These are phyloP conservation scores for Moelleriella libera DNA, from an alignment of 2,329 filamentous ascomycete species.

Conservation along the genomic window DNA sequence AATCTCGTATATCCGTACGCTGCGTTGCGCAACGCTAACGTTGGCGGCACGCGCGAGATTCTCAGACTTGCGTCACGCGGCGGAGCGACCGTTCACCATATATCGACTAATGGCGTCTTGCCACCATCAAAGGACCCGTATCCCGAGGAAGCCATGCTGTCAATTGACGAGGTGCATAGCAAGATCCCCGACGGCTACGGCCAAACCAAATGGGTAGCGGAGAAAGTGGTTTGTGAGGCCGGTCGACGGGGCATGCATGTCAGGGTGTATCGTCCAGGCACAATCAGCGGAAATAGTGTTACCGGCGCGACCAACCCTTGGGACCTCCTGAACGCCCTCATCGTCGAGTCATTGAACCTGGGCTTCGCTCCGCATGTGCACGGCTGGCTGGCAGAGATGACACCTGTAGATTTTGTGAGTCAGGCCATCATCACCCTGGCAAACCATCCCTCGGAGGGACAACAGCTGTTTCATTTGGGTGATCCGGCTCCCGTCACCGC, in stretches of 20 bases:
- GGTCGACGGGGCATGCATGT: constrained; percentile 54
- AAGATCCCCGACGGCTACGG: constrained; percentile 62
- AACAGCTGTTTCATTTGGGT: constrained; percentile 59
- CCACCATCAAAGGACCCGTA: constrained; percentile 57
- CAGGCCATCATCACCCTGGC: constrained; percentile 58
- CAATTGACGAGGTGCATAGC: constrained; percentile 52
- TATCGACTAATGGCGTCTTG: constrained; percentile 70
- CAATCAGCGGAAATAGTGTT: constrained; percentile 63
- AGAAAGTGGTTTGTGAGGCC: constrained; percentile 59
- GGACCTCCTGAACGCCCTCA: constrained; percentile 61
- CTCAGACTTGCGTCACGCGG: constrained; percentile 53
- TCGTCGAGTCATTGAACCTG: constrained; percentile 64
- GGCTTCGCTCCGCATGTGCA: constrained; percentile 57
- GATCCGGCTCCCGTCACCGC: constrained; percentile 59
- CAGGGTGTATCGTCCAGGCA: constrained; percentile 58
- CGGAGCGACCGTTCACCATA: constrained; percentile 61
- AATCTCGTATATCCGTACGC: constrained; percentile 75
- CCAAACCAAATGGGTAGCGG: constrained; percentile 71
- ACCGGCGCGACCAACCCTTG: constrained; percentile 66
- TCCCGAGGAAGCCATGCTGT: constrained; percentile 54
- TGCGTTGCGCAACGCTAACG: constrained; percentile 58
- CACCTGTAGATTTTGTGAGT: constrained; percentile 69
- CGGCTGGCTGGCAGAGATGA: constrained; percentile 72
- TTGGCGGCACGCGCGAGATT: constrained; percentile 66
- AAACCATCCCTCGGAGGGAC: constrained; percentile 45